Conservation (phyloP, 371 early-diverging fungal genomes). For the Lichtheimia hyalospora region DNA sequence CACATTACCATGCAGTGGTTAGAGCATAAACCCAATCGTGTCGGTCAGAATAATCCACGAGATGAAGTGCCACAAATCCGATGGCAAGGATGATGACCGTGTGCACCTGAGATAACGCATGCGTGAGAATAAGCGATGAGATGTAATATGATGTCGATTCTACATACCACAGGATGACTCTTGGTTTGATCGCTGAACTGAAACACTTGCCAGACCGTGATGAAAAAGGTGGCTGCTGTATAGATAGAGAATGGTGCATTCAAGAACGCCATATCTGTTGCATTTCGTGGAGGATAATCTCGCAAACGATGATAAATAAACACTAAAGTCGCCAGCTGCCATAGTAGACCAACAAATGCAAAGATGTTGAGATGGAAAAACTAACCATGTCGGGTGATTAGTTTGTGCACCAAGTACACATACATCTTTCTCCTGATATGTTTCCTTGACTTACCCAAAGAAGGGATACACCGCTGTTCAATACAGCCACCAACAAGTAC, state of each 20-base stretch:
- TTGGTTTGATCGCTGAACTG: constrained; percentile 36
- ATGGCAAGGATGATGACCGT: constrained; percentile 30
- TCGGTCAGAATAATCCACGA: constrained; percentile 46
- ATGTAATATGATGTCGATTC: not conserved
- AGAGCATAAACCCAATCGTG: constrained; percentile 50
- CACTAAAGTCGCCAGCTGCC: constrained; percentile 42
- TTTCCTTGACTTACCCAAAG: constrained; percentile 29
- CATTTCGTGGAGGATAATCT: constrained; percentile 46
- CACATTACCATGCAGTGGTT: constrained; percentile 44
- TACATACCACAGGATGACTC: constrained; percentile 27
- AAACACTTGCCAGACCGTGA: constrained; percentile 36
- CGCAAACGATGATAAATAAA: constrained; percentile 44
- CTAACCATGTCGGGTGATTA: constrained; percentile 11
- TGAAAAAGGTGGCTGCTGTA: constrained; percentile 35
- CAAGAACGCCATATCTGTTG: constrained; percentile 32
- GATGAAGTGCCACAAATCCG: constrained; percentile 41
- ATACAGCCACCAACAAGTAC: constrained; percentile 37
- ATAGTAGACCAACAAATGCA: constrained; percentile 40
- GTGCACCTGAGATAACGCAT: constrained; percentile 21
- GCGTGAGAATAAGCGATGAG: constrained; percentile 10
- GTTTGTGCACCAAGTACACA: not conserved
- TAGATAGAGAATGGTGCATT: constrained; percentile 53
- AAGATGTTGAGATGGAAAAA: constrained; percentile 36
- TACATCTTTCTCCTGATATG: not conserved
- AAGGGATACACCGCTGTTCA: constrained; percentile 33